Base-by-base conservation (phyloP, 805 yeast species). In the Metschnikowia kofuensis region DNA sequence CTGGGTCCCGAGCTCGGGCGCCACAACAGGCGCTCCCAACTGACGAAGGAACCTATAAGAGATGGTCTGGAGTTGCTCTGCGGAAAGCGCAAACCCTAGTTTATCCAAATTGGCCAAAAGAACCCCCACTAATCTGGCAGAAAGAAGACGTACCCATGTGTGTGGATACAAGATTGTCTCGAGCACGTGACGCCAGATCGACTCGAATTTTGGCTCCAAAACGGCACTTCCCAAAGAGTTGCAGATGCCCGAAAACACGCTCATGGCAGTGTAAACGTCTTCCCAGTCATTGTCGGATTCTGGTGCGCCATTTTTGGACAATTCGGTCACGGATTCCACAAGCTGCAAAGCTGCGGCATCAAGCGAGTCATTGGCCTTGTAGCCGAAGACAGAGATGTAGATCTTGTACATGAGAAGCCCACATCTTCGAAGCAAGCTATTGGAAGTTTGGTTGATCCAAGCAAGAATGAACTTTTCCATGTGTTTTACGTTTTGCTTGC, bases 61-160 rank as follows among this genome's bases (percentile, higher is more conserved):
- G 45, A 87, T 79, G 0, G 80, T 79, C 61, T 87, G 92, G n/a
- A 86, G 59, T 41, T 83, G 81, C 29, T 70, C 67, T 26, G 68
- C 69, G 2, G 69, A 53, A 2, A 72, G 28, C 21, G 55, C 58
- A 38, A 83, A 71, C 2, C 67, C 53, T 34, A 71, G 49, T 13
- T 61, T 57, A 34, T 70, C 67, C 39, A 69, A 42, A 44, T 76
- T 72, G 8, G 76, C 59, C 48, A 87, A 69, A 43, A 86, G 61
- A 1, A 67, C 59, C 1, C 85, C 83, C 36, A 83, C 63, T 32
- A 89, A 69, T 45, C 91, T 73, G 7, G 84, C 69, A 1, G 95
- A 72, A 6, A 78, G 68, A 50, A 86, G 72, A 58, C 97, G 80
- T 7, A 91, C 86, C 98, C 98, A 91, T 1, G 94, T 76, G 66